Conservation (phyloP, 1,284 basidiomycete genomes). For the Malassezia vespertilionis region DNA sequence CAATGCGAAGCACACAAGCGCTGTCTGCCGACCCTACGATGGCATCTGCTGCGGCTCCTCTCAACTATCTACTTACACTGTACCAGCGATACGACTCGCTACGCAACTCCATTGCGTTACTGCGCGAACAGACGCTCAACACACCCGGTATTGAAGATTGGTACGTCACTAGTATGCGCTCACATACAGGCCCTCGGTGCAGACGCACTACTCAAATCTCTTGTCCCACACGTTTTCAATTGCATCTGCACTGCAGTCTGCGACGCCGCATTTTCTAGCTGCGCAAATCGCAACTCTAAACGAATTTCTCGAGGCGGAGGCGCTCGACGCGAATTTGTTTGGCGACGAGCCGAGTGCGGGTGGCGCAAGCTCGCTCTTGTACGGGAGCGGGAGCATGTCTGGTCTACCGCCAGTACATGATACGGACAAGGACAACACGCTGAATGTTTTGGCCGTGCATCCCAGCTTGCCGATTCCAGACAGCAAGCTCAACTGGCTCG, state of each 20-base stretch:
- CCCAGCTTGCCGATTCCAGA: slow-evolving; percentile 28
- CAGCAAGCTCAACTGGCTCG: slow-evolving; percentile 32
- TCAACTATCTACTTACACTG: slow-evolving; percentile 27
- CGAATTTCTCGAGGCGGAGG: slow-evolving; percentile 29
- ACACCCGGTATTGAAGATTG: slow-evolving; percentile 36
- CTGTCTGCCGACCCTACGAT: slow-evolving; percentile 14
- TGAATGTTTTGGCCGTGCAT: slow-evolving; percentile 25
- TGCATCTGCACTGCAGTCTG: slow-evolving; percentile 25
- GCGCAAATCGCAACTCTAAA: slow-evolving; percentile 30
- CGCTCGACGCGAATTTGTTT: slow-evolving; percentile 27
- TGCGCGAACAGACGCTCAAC: slow-evolving; percentile 31
- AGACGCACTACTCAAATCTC: slow-evolving; percentile 29
- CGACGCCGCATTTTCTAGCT: slow-evolving; percentile 29
- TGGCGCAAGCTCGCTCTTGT: slow-evolving; percentile 17
- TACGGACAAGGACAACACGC: slow-evolving; percentile 23
- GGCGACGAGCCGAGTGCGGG: slow-evolving; percentile 13
- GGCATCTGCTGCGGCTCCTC: slow-evolving; percentile 18
- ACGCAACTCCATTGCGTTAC: slow-evolving; percentile 26
- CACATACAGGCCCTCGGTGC: slow-evolving; percentile 19
- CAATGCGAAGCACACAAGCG: neutral
- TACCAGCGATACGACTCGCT: slow-evolving; percentile 34
- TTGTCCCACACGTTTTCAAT: slow-evolving; percentile 35
- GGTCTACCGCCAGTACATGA: slow-evolving; percentile 24
- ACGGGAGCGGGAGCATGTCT: neutral
- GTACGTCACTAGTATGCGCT: slow-evolving; percentile 1